Base-by-base conservation (phyloP, 2,329 filamentous ascomycete genomes). In the Talaromyces piceae region DNA sequence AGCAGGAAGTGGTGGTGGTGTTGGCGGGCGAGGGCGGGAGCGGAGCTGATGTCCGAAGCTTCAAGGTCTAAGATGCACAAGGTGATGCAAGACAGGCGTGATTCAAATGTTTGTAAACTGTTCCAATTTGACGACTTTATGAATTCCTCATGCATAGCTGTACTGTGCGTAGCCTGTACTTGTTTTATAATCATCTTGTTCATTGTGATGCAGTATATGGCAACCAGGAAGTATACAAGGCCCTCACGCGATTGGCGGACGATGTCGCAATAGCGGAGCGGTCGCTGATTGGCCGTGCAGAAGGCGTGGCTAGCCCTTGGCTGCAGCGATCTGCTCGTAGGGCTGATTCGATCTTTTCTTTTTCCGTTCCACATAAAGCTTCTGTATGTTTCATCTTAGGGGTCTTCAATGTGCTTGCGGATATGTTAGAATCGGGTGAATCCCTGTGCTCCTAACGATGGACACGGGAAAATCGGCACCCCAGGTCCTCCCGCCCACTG, bases 231-330 rank as follows among this genome's bases (percentile, higher is more conserved):
- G 16, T 4, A 22, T 7, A 22, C 16, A 9, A 41, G 20, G 18
- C 16, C 12, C 18, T 7, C 7, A 39, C 18, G 25, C 45, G 47
- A 53, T 54, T 54, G 47, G 51, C 39, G 25, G 31, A 25, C 44
- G 47, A 54, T 54, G 51, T 50, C 51, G 51, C 51, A 47, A 54
- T 54, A 50, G 47, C 44, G 51, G 51, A 50, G 3, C 8, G 6
- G 5, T 3, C 16, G 45, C 27, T 43, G 16, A 54, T 50, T 54
- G 51, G 51, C 26, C 13, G n/a, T 5, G 13, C 1, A 2, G 27
- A 9, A 25, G 13, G 41, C 41, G 16, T 44, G 5, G 25, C 41
- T n/a, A 7, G 12, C 11, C 31, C 33, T 37, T 37, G 33, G 33
- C 33, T 20, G 33, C 33, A 37, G 8, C 11, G 33, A 37, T 37